Evolutionary conservation across 352 stramenopile species (phyloP).

Genomic region (Globisporangium paddicum): DNA sequence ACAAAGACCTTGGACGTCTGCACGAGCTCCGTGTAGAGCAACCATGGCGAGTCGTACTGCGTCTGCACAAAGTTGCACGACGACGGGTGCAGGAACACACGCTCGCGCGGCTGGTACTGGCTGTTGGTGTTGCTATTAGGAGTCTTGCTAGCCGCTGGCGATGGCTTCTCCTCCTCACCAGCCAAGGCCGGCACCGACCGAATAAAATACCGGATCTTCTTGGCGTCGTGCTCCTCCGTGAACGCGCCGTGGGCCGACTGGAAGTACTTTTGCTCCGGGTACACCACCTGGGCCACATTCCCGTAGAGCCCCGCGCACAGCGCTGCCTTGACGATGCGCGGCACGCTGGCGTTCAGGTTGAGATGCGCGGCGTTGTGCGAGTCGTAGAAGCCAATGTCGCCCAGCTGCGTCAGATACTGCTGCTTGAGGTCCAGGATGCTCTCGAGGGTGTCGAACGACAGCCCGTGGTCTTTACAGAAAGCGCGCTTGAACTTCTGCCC

Average conservation of each 20-base stretch:
- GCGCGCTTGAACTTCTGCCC: conserved; percentile 48
- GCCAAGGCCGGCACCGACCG: conserved; percentile 17
- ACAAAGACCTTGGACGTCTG: conserved; percentile 98
- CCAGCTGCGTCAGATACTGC: conserved; percentile 82
- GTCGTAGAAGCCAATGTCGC: conserved; percentile 80
- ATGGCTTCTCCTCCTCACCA: conserved; percentile 7
- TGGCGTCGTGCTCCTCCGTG: conserved; percentile 89
- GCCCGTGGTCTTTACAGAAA: conserved; percentile 66
- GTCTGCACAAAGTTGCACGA: conserved; percentile 89
- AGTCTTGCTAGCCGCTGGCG: neutral
- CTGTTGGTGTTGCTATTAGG: neutral
- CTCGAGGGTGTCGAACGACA: conserved; percentile 88
- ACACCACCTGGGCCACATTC: conserved; percentile 83
- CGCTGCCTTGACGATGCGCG: conserved; percentile 90
- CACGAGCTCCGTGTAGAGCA: conserved; percentile 94
- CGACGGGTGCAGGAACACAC: conserved; percentile 96
- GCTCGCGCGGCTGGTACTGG: conserved; percentile 54
- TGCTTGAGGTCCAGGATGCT: conserved; percentile 90
- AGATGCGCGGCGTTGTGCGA: conserved; percentile 24
- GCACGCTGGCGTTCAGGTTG: conserved; percentile 61
- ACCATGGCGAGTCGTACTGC: conserved; percentile 94
- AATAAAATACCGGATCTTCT: conserved; percentile 94
- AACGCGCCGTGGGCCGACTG: conserved; percentile 89
- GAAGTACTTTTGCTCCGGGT: conserved; percentile 93
- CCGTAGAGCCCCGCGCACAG: conserved; percentile 78